Conservation (phyloP, 2,329 filamentous ascomycete genomes). For the Ophiostoma fasciatum region DNA sequence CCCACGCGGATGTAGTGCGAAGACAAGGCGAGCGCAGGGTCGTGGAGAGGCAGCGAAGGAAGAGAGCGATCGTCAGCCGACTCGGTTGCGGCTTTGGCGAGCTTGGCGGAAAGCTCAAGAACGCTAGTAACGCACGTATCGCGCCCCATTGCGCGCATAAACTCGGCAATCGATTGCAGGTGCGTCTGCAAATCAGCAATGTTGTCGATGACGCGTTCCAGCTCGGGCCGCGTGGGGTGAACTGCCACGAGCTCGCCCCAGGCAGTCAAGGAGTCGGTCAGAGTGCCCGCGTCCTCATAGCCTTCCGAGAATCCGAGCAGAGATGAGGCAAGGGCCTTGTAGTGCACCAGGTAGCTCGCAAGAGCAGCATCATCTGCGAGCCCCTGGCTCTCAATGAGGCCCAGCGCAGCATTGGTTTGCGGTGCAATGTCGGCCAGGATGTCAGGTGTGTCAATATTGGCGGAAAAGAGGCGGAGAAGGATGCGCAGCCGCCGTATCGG, state of each 20-base stretch:
- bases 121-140: constrained; percentile 30
- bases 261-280: constrained; percentile 22
- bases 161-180: constrained; percentile 34
- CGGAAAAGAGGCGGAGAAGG: constrained; percentile 32
- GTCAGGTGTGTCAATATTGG: constrained; percentile 30
- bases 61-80: neutral
- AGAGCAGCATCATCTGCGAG: constrained; percentile 31
- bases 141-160: constrained; percentile 35
- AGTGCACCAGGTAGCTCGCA: constrained; percentile 30
- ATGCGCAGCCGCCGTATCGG: constrained; percentile 39
- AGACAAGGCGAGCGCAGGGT: constrained; percentile 33
- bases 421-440: constrained; percentile 24
- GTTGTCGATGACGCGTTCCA: constrained; percentile 33
- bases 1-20: constrained; percentile 40
- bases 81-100: constrained; percentile 21
- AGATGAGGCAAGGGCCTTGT: constrained; percentile 30
- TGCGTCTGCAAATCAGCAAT: constrained; percentile 32
- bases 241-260: constrained; percentile 30
- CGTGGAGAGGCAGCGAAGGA: constrained; percentile 24
- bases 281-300: constrained; percentile 19
- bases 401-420: constrained; percentile 24
- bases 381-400: constrained; percentile 21
- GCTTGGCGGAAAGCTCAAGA: constrained; percentile 28
- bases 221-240: constrained; percentile 24
- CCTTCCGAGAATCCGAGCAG: constrained; percentile 27